These are phyloP conservation scores for Ascochyta fabae DNA, from an alignment of 2,329 filamentous ascomycete species.

Conservation along the genomic window DNA sequence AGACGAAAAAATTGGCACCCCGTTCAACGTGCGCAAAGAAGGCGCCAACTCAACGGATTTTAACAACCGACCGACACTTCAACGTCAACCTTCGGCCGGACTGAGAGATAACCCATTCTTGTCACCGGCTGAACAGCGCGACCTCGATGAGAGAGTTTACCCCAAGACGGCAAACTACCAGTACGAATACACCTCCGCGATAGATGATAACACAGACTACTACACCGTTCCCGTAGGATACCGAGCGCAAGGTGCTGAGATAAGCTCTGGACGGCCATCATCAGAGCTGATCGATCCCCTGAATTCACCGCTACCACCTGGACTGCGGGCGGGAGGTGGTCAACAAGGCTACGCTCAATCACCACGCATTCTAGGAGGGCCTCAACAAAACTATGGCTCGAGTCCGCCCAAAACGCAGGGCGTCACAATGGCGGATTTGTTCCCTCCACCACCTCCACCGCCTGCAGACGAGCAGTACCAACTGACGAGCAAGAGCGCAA, in stretches of 20 bases:
- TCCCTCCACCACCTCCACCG: conserved; percentile 18
- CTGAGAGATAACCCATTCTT: conserved; percentile 11
- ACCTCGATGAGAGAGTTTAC: conserved; percentile 14
- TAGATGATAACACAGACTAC: conserved; percentile 13
- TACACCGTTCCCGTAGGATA: conserved; percentile 22
- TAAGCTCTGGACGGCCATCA: conserved; percentile 15
- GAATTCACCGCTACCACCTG: conserved; percentile 6
- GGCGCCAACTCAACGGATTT: conserved; percentile 15
- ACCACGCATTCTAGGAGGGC: not conserved
- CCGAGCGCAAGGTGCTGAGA: conserved; percentile 1
- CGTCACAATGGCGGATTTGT: conserved; percentile 20
- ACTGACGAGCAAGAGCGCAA: conserved; percentile 3
- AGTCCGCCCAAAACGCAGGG: conserved; percentile 18
- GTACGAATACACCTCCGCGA: conserved; percentile 11
- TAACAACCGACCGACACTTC: conserved; percentile 1
- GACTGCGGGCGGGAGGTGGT: not conserved
- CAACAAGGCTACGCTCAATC: not conserved
- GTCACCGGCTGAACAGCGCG: conserved; percentile 3
- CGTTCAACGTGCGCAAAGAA: conserved; percentile 30
- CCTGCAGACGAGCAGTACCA: conserved; percentile 5
- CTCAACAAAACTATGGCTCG: not conserved
- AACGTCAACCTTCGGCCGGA: not conserved
- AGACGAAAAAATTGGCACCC: conserved; percentile 31
- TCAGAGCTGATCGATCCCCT: conserved; percentile 19
- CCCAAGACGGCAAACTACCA: conserved; percentile 16